Evolutionary conservation across 2,329 filamentous ascomycete species (phyloP), one percentile per base, ranked within the genome.

Genomic region (Exophiala dermatitidis): DNA sequence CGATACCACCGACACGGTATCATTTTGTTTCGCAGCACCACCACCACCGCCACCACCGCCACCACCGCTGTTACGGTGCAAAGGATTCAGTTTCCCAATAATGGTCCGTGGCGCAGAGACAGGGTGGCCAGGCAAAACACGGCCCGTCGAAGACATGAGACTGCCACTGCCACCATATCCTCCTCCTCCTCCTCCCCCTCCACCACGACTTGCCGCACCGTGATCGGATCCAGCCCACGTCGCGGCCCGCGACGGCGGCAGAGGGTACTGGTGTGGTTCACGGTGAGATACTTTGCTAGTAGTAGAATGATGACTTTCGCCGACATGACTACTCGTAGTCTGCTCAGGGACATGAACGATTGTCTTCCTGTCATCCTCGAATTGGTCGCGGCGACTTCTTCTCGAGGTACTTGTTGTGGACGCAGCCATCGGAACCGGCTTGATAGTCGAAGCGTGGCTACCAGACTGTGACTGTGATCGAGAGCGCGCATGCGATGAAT

Each of bases 241-340:
- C 3, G 58, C 61, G 2, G 61, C 61, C n/a, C 61, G 48, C 3
- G 55, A 59, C 3, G 61, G 54, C 7, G 59, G 60, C 6, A 62
- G 58, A 2, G 59, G 59, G 29, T 56, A 57, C 10, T 54, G 48
- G 5, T 57, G 47, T 3, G 54, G 50, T 37, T 54, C 44, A 34
- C 42, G 32, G 36, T 31, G 46, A 12, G 38, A 12, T 19, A 30
- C 10, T 28, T 47, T 46, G 2, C 9, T 49, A 1, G 4, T 40
- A 30, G 46, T 12, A 4, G 50, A 48, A 34, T 46, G 46, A 29
- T 48, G n/a, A 26, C 4, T 30, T 12, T 28, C 2, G 19, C 36
- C 3, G 6, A 12, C n/a, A 28, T 37, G 46, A 40, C 41, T 49
- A 38, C 41, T 46, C 28, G 32, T 43, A 34, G 19, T 44, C 37